phyloP scores from a whole-genome alignment of 2,329 filamentous ascomycete species.

The Diplocarpon rosae region DNA sequence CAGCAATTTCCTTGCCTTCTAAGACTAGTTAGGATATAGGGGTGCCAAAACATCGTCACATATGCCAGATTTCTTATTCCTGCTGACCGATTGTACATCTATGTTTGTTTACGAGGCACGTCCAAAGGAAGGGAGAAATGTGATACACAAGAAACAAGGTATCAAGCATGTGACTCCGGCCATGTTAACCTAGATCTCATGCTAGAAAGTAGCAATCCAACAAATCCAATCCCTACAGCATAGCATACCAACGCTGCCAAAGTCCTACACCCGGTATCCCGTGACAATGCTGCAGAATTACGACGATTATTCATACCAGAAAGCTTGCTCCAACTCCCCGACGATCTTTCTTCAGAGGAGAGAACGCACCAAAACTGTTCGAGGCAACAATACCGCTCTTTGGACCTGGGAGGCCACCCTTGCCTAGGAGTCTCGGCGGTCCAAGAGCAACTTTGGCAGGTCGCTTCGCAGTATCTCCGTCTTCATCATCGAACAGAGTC shows the following conservation, averaged over 20 bases:
- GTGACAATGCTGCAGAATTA: neutral
- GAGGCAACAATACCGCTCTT: conserved; percentile 21
- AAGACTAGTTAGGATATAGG: no score
- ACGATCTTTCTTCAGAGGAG: conserved; percentile 60
- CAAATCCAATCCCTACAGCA: neutral
- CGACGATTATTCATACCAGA: conserved; percentile 18
- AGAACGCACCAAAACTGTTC: conserved; percentile 48
- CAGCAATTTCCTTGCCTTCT: no score
- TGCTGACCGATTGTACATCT: no score
- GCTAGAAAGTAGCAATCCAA: neutral
- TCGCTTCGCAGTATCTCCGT: conserved; percentile 36
- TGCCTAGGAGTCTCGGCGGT: conserved; percentile 21
- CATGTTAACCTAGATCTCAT: neutral
- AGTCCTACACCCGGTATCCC: neutral
- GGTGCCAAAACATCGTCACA: no score
- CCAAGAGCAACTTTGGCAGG: conserved; percentile 28
- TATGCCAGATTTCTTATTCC: no score
- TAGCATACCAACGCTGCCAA: neutral
- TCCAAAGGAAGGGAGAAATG: no score
- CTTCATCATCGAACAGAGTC: conserved; percentile 63
- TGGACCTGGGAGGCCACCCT: conserved; percentile 22
- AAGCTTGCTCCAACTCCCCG: conserved; percentile 53
- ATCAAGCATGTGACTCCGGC: no score
- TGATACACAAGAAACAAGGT: no score
- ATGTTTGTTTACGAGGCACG: no score